Evolutionary conservation across 768 basidiomycete species (phyloP).

Genomic region (Pleurotus eryngii): DNA sequence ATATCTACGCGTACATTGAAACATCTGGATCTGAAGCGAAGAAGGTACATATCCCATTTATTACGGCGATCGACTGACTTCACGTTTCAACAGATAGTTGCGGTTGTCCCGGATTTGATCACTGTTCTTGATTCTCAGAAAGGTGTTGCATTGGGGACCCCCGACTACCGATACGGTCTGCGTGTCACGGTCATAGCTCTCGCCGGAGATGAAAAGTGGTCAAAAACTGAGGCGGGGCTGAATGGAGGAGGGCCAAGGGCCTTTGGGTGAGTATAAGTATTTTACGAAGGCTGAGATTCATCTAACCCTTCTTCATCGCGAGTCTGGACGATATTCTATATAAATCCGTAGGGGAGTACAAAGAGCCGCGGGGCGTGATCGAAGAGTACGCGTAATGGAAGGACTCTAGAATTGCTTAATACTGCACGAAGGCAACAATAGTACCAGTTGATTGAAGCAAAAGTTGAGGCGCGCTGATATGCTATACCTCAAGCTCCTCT

Average conservation of each 20-base stretch:
- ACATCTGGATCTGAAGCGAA: constrained; percentile 24
- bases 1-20: constrained; percentile 46
- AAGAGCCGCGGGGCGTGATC: constrained; percentile 2
- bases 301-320: neutral
- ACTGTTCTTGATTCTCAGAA: constrained; percentile 60
- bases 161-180: constrained; percentile 32
- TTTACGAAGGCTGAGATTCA: neutral
- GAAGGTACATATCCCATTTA: neutral
- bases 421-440: too few relatives aligned
- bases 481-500: too few relatives aligned
- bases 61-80: neutral
- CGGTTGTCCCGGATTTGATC: constrained; percentile 65
- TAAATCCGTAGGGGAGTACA: constrained; percentile 3
- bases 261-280: constrained; percentile 6
- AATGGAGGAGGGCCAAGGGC: neutral
- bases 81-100: constrained; percentile 35
- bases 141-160: constrained; percentile 60
- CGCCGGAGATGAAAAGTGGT: constrained; percentile 6
- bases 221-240: constrained; percentile 1
- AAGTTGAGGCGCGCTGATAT: too few relatives aligned
- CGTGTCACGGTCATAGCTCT: constrained; percentile 7
- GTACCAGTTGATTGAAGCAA: too few relatives aligned
- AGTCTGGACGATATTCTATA: constrained; percentile 1
- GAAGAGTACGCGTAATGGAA: neutral
- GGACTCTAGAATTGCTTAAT: too few relatives aligned